Base-by-base conservation (phyloP, 495 filamentous ascomycete species). In the Amniculicola lignicola region DNA sequence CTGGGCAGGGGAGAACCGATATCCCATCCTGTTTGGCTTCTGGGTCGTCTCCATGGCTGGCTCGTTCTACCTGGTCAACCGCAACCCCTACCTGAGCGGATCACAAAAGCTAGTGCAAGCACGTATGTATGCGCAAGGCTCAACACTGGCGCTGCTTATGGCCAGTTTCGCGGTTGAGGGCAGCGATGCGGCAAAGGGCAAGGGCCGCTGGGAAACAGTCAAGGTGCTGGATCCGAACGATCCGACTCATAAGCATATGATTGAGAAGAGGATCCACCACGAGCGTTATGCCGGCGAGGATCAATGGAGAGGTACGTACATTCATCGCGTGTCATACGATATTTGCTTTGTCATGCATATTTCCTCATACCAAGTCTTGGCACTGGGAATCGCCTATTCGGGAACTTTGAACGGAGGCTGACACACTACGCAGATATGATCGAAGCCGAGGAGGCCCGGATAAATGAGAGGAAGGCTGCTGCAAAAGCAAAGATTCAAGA, bases 41-140 rank as follows among this genome's bases (percentile, higher is more conserved):
- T 98, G 93, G 93, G 71, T 92, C 11, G 83, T 87, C 12, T 82
- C 82, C 36, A 95, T 98, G 85, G 83, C 79, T 19, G 68, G 85
- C 24, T 82, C 88, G 0, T 77, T 96, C 23, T 85, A 74, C 35
- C 63, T 95, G 9, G 92, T 96, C 36, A 79, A 85, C 46, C 79
- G 88, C 55, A 91, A 88, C 71, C 81, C 79, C 42, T 90, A 87
- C 71, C 71, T 97, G 5, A 81, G 77, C 16, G 81, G 79, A 0
- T 70, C 77, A 61, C 93, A 98, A 80, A 98, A 98, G 77, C 75
- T 98, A 22, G 93, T 98, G 16, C 93, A 98, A 78, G 94, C 94
- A 9, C 83, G 93, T 77, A 86, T 98, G 56, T 97, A 97, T 74
- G 93, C 93, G n/a, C 93, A 98, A 75, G 90, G 90, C 14, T 73